Evolutionary conservation across 1,284 basidiomycete genomes (phyloP).

Genomic region (Apiotrichum sp.): DNA sequence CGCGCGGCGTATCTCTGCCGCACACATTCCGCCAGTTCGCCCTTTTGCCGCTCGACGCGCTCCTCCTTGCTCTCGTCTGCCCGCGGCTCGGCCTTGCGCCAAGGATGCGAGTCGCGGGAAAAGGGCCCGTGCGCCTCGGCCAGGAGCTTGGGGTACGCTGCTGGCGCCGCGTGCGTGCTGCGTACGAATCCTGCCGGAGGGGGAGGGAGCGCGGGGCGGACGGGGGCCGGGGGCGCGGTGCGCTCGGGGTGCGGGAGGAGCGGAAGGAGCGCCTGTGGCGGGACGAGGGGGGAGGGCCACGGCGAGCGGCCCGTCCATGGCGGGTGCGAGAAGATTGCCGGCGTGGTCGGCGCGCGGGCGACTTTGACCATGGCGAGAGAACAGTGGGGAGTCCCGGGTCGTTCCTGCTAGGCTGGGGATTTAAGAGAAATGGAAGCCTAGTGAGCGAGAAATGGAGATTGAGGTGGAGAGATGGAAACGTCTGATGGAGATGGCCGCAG

Average conservation of each 20-base stretch:
- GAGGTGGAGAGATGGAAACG: too few species aligned
- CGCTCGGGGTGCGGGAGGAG: slow-evolving; percentile 11
- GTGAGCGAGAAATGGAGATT: too few species aligned
- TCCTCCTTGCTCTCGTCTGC: slow-evolving; percentile 13
- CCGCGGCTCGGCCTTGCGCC: slow-evolving; percentile 4
- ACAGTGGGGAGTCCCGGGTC: too few species aligned
- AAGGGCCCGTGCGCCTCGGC: slow-evolving; percentile 31
- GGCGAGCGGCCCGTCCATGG: neutral
- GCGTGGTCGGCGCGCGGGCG: neutral
- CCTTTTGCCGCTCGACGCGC: neutral
- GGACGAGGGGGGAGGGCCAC: neutral
- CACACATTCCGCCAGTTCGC: neutral
- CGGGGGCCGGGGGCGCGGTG: slow-evolving; percentile 2
- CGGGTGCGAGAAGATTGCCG: neutral
- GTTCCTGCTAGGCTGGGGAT: too few species aligned
- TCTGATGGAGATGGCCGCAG: too few species aligned
- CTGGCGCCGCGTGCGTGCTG: slow-evolving; percentile 65
- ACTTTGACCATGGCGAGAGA: neutral
- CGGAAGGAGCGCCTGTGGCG: slow-evolving; percentile 7
- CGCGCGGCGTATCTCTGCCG: neutral
- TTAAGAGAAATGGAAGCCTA: too few species aligned
- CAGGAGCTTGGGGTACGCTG: slow-evolving; percentile 56
- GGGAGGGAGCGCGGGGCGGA: slow-evolving; percentile 23
- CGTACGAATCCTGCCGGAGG: slow-evolving; percentile 46
- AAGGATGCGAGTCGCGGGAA: slow-evolving; percentile 18